phyloP scores from a whole-genome alignment of 2,329 filamentous ascomycete genomes.

The Cryphonectria nitschkei region DNA sequence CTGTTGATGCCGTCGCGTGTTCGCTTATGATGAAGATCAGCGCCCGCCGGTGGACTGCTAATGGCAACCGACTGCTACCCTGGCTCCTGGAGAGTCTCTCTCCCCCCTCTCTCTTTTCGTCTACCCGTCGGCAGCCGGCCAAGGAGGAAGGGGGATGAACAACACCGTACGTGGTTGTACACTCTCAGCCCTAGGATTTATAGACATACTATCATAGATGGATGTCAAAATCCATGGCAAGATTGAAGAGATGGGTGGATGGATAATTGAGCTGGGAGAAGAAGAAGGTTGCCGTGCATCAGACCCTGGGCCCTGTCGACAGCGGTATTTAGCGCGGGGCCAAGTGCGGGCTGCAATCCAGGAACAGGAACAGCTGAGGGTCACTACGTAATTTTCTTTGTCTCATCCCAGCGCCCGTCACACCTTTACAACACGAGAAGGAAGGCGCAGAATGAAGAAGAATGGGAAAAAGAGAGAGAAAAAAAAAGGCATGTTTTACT shows the following conservation, averaged over 20 bases:
- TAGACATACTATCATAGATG: neutral
- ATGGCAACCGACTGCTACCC: neutral
- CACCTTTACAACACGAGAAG: neutral
- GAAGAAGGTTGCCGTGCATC: conserved; percentile 2
- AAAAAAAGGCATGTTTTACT: neutral
- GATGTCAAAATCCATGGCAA: neutral
- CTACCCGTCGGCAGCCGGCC: neutral
- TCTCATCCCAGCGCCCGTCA: conserved; percentile 1
- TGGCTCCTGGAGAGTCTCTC: neutral
- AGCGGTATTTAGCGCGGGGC: conserved; percentile 1
- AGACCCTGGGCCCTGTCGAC: neutral
- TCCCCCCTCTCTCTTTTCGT: no score
- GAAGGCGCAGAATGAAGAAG: neutral
- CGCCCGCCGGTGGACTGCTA: neutral
- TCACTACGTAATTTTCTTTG: conserved; percentile 9
- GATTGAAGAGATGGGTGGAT: neutral
- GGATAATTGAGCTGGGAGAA: neutral
- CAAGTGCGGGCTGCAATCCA: conserved; percentile 6
- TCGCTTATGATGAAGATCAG: neutral
- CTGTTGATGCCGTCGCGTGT: neutral
- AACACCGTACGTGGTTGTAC: neutral
- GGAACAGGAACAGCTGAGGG: conserved; percentile 5
- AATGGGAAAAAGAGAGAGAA: neutral
- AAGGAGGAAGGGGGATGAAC: no score
- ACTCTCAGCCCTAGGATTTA: neutral